Conservation (phyloP, 1,284 basidiomycete genomes). For the Apiotrichum gamsii region DNA sequence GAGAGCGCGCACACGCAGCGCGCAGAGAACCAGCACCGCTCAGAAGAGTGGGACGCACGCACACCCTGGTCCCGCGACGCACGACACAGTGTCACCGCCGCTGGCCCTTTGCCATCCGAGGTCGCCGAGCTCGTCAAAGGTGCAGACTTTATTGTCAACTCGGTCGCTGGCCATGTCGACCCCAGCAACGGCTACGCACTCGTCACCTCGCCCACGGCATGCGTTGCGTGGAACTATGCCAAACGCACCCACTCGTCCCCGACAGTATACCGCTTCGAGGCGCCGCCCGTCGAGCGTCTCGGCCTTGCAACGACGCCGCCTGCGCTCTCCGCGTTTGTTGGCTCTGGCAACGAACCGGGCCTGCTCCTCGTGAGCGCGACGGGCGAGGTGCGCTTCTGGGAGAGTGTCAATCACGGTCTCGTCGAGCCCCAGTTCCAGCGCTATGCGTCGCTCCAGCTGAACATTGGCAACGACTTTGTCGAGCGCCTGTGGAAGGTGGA, state of each 20-base stretch:
- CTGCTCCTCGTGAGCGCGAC: slow-evolving; percentile 42
- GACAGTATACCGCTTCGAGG: slow-evolving; percentile 40
- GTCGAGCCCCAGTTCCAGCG: slow-evolving; percentile 21
- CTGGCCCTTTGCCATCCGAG: slow-evolving; percentile 34
- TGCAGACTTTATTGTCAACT: slow-evolving; percentile 41
- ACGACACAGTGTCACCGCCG: slow-evolving; percentile 22
- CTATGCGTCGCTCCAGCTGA: slow-evolving; percentile 26
- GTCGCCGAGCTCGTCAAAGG: slow-evolving; percentile 26
- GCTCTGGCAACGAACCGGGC: slow-evolving; percentile 44
- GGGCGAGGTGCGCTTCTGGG: slow-evolving; percentile 48
- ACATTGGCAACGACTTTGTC: slow-evolving; percentile 43
- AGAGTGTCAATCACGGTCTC: slow-evolving; percentile 44
- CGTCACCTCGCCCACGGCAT: slow-evolving; percentile 34
- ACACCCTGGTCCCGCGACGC: slow-evolving; percentile 36
- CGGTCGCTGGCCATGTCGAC: slow-evolving; percentile 42
- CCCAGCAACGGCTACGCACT: slow-evolving; percentile 44
- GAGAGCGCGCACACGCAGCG: slow-evolving; percentile 20
- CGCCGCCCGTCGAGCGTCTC: slow-evolving; percentile 28
- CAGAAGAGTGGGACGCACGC: slow-evolving; percentile 19
- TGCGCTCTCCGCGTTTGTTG: slow-evolving; percentile 34
- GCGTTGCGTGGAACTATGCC: slow-evolving; percentile 48
- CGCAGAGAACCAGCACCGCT: slow-evolving; percentile 6
- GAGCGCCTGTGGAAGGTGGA: slow-evolving; percentile 38
- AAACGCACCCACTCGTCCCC: slow-evolving; percentile 41
- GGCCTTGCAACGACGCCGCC: slow-evolving; percentile 28